Evolutionary conservation across 2,329 filamentous ascomycete genomes (phyloP).

Genomic region (Ilyonectria mors-panacis): DNA sequence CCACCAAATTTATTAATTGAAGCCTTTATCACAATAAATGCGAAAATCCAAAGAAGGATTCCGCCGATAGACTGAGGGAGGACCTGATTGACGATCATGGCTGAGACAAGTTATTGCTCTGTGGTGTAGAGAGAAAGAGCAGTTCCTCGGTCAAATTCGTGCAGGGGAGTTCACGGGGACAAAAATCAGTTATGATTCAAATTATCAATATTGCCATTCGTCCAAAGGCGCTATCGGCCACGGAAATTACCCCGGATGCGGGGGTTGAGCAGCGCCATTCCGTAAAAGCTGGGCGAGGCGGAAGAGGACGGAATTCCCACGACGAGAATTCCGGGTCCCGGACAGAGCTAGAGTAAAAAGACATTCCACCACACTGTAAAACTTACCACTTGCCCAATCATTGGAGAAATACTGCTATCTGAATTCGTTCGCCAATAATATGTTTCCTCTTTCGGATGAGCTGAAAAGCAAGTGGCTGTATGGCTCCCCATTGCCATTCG

Average conservation of each 20-base stretch:
- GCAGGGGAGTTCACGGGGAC: neutral
- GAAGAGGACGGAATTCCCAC: neutral
- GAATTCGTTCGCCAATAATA: neutral
- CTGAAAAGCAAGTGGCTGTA: conserved; percentile 21
- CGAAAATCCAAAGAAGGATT: neutral
- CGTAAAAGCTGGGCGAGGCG: neutral
- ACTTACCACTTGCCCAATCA: neutral
- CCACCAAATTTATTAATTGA: conserved; percentile 25
- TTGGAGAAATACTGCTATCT: neutral
- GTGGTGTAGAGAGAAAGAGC: neutral
- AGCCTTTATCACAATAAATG: neutral
- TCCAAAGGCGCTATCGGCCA: neutral
- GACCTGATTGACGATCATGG: conserved; percentile 17
- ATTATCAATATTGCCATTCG: neutral
- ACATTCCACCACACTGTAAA: neutral
- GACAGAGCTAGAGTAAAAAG: neutral
- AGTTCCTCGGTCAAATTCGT: neutral
- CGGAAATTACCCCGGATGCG: neutral
- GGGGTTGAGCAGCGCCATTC: neutral
- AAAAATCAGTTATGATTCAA: neutral
- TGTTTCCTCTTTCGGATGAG: conserved; percentile 8
- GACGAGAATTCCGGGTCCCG: neutral
- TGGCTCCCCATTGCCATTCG: conserved; percentile 19
- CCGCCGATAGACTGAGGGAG: conserved; percentile 6
- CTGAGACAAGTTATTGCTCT: neutral